A percentile compares a stretch with the other conserved stretches of the same genome.
Conservation (phyloP, 2,329 filamentous ascomycete genomes). For the Botryotinia narcissicola region DNA sequence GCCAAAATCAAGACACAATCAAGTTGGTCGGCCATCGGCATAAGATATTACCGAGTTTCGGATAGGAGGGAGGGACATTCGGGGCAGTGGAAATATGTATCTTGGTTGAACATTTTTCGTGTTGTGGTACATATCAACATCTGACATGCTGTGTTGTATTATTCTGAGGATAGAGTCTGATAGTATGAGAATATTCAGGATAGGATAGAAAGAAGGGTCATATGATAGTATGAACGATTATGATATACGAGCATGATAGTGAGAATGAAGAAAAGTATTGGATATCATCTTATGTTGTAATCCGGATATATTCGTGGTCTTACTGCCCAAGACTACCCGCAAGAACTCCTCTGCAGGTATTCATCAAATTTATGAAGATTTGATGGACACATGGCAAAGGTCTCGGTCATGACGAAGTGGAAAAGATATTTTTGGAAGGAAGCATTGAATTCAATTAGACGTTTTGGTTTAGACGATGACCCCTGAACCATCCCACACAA, state of each 20-base stretch:
- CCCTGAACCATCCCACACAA: not conserved
- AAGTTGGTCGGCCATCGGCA: not conserved
- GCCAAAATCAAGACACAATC: slow-evolving; percentile 3
- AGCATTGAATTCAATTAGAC: not conserved
- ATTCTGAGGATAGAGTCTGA: not conserved
- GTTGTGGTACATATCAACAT: not conserved
- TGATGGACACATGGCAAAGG: not conserved
- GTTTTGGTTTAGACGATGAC: not conserved
- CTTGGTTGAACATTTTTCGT: not conserved
- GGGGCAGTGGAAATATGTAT: not conserved
- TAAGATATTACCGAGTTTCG: slow-evolving; percentile 6
- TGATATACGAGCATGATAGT: not conserved
- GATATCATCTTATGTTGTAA: not conserved
- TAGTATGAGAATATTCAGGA: not conserved
- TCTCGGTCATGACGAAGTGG: not conserved
- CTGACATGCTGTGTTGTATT: not conserved
- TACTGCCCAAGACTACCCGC: not conserved
- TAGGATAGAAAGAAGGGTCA: not conserved
- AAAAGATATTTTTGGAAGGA: not conserved
- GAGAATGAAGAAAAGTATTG: not conserved
- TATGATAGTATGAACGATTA: slow-evolving; percentile 7
- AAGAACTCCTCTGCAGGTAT: not conserved
- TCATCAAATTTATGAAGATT: not conserved
- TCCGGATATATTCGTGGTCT: not conserved
- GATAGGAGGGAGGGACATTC: slow-evolving; percentile 9